Evolutionary conservation across 805 yeast species (phyloP), one percentile per base, ranked within the genome.

Genomic region (Saccharomyces paradoxus): DNA sequence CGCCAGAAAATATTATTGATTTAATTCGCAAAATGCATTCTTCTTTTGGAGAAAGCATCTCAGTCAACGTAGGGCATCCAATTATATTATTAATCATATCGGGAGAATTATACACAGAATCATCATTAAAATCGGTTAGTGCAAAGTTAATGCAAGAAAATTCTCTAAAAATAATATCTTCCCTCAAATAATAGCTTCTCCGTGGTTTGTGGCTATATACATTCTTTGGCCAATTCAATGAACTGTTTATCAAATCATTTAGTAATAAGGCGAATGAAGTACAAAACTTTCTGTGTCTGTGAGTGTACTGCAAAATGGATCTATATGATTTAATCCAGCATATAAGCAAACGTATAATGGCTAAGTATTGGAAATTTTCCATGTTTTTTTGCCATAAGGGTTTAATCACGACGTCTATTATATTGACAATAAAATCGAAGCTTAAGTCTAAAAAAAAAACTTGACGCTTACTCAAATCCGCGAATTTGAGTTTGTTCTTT

Each of bases 311-410:
- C 30, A 70, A 62, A 53, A 77, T 76, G 32, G 69, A 55, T 57
- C 74, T 77, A 52, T 79, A 73, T 51, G 76, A 77, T 58, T 75
- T 79, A 37, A 82, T 62, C 86, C 86, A 83, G 55, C 79, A 76
- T 17, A 80, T 69, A 46, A 79, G 63, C 13, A 83, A 67, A 60
- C 89, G 71, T 0, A 80, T 24, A 69, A 59, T 28, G 75, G 79
- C 53, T 71, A 63, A n/a, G 65, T 53, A 49, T 41, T 56, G 51
- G 8, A 24, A 50, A 2, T 57, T 55, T 27, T 62, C 57, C 14
- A 52, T 52, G 7, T 58, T 51, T 8, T 52, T 56, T 17, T 21
- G 46, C 61, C 64, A 65, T 13, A 59, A 57, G 8, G 60, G 49
- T 24, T 51, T 61, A n/a, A 69, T 55, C n/a, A 67, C 63, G 2